These are phyloP conservation scores for Chalciporus pseudorubinellus DNA, from an alignment of 768 basidiomycete species.

Conservation along the genomic window DNA sequence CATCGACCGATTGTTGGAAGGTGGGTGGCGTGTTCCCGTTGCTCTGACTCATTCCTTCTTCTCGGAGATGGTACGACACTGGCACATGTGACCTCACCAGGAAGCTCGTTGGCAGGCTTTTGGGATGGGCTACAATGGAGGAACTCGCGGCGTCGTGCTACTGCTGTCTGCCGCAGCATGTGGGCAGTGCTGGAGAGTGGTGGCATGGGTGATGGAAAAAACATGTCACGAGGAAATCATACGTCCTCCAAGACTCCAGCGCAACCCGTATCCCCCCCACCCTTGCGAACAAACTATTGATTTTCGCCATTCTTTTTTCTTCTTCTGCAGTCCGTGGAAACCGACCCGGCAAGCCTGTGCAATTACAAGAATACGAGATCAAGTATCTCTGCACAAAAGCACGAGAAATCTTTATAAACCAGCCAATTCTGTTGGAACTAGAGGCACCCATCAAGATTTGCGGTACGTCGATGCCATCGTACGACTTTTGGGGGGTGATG, in stretches of 20 bases:
- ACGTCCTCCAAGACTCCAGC: not conserved
- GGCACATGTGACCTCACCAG: not conserved
- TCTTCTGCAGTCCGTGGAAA: constrained; percentile 83
- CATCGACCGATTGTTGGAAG: constrained; percentile 97
- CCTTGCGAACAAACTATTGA: not conserved
- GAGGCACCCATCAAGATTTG: constrained; percentile 99
- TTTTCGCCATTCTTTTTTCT: constrained; percentile 20
- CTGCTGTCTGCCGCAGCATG: constrained; percentile 8
- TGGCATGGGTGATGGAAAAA: constrained; percentile 9
- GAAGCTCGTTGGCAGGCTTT: not conserved
- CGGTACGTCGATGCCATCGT: constrained; percentile 53
- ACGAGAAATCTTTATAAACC: constrained; percentile 98
- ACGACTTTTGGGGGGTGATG: constrained; percentile 10
- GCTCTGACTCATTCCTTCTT: constrained; percentile 9
- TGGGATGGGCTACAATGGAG: not conserved
- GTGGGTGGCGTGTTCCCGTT: constrained; percentile 52
- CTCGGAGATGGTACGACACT: not conserved
- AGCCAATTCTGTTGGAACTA: constrained; percentile 95
- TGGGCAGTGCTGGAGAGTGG: constrained; percentile 6
- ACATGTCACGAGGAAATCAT: not conserved
- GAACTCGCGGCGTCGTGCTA: constrained; percentile 9
- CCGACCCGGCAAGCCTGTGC: constrained; percentile 97
- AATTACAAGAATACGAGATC: constrained; percentile 98
- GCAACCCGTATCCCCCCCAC: constrained; percentile 9
- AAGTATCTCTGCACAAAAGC: constrained; percentile 99